Conservation (phyloP, 179 eudicot genomes). For the Silene noctiflora region DNA sequence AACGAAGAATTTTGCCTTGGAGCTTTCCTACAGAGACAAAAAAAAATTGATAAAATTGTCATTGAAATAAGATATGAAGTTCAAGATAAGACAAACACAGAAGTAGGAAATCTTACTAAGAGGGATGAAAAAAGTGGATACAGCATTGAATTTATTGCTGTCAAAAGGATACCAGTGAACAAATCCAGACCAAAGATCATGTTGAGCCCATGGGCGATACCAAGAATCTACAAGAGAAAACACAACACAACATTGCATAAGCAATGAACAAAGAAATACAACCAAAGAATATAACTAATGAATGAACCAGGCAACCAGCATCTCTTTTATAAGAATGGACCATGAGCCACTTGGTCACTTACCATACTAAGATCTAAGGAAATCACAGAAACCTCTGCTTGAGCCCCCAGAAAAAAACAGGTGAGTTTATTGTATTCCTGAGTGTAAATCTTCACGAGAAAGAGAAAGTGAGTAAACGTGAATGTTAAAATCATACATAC, state of each 20-base stretch:
- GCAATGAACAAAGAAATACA: conserved; percentile 3
- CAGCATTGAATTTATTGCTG: conserved; percentile 56
- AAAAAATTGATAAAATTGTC: neutral
- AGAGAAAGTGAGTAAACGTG: conserved; percentile 18
- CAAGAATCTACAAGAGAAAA: conserved; percentile 56
- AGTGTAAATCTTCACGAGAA: conserved; percentile 61
- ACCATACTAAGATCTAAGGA: conserved; percentile 82
- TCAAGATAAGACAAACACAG: conserved; percentile 7
- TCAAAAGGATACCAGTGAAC: conserved; percentile 62
- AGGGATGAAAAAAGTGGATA: conserved; percentile 68
- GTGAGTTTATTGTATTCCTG: conserved; percentile 66
- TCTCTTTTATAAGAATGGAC: neutral
- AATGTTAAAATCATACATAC: neutral
- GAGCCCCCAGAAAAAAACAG: conserved; percentile 68
- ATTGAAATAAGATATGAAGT: neutral
- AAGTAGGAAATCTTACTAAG: conserved; percentile 46
- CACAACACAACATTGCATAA: conserved; percentile 13
- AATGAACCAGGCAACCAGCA: neutral
- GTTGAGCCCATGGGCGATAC: conserved; percentile 82
- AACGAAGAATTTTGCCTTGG: conserved; percentile 51
- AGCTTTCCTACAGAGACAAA: conserved; percentile 52
- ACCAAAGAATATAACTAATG: neutral
- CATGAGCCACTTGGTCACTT: conserved; percentile 20
- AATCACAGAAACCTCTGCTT: conserved; percentile 73
- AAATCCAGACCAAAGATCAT: conserved; percentile 67